phyloP scores from a whole-genome alignment of 805 yeast genomes.

The Ogataea paraovalis region DNA sequence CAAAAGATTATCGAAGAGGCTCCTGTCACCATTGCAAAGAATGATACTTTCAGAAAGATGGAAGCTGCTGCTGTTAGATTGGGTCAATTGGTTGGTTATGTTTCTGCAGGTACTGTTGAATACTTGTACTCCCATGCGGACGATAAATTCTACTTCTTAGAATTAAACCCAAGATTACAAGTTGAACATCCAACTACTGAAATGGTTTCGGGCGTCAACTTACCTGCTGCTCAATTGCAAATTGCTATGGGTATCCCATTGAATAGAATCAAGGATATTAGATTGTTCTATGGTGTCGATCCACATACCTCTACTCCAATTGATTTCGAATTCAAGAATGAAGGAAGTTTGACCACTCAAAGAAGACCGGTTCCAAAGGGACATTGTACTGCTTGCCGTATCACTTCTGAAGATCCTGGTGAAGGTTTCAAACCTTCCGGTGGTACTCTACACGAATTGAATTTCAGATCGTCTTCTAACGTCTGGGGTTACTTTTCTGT shows the following conservation, averaged over 20 bases:
- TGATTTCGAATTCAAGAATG: conserved; percentile 82
- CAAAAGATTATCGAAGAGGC: conserved; percentile 99
- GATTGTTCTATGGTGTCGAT: conserved; percentile 91
- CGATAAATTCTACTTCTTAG: conserved; percentile 92
- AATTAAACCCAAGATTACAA: conserved; percentile 96
- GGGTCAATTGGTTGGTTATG: conserved; percentile 96
- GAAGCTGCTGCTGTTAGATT: conserved; percentile 96
- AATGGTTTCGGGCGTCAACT: conserved; percentile 97
- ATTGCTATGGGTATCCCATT: conserved; percentile 99
- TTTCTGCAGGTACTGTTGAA: conserved; percentile 98
- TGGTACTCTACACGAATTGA: conserved; percentile 93
- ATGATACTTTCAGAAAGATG: conserved; percentile 83
- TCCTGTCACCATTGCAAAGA: conserved; percentile 92
- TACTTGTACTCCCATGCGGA: conserved; percentile 92
- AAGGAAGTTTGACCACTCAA: conserved; percentile 70
- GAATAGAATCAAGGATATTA: conserved; percentile 89
- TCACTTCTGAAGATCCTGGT: conserved; percentile 98
- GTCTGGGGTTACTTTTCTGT: conserved; percentile 99
- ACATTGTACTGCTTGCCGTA: conserved; percentile 98
- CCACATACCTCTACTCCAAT: conserved; percentile 88
- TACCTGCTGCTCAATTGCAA: conserved; percentile 98
- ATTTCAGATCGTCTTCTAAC: conserved; percentile 93
- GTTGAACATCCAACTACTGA: conserved; percentile 99
- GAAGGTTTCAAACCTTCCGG: conserved; percentile 99
- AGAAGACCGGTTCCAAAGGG: conserved; percentile 95